These are phyloP conservation scores for Achaetomiella virescens DNA, from an alignment of 495 filamentous ascomycete genomes.

Conservation along the genomic window DNA sequence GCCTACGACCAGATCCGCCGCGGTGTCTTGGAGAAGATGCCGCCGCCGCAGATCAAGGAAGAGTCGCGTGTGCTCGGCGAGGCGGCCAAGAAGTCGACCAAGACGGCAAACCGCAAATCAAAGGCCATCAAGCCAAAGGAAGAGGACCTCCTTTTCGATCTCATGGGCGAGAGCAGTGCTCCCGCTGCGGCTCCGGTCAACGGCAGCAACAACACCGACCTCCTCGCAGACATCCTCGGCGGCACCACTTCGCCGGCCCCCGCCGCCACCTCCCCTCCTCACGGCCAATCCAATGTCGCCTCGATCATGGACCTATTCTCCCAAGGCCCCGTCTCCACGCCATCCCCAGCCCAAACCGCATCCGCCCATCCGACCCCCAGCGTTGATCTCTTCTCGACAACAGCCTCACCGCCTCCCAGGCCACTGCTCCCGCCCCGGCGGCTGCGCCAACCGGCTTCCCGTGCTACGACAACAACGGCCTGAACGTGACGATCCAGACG, in stretches of 20 bases:
- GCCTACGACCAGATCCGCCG: slow-evolving; percentile 77
- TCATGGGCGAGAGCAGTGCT: slow-evolving; percentile 73
- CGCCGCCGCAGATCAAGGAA: slow-evolving; percentile 91
- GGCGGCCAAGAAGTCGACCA: slow-evolving; percentile 71
- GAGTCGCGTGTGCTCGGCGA: slow-evolving; percentile 86
- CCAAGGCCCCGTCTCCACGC: slow-evolving; percentile 21
- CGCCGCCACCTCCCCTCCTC: slow-evolving; percentile 47
- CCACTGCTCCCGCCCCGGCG: slow-evolving; percentile 29
- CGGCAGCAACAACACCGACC: slow-evolving; percentile 69
- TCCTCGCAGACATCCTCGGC: slow-evolving; percentile 83
- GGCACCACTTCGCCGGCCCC: slow-evolving; percentile 49
- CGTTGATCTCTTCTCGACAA: slow-evolving; percentile 36
- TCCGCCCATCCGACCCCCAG: slow-evolving; percentile 37
- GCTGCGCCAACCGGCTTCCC: slow-evolving; percentile 50
- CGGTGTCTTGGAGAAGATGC: slow-evolving; percentile 96
- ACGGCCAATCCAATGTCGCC: slow-evolving; percentile 53
- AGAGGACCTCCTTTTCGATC: slow-evolving; percentile 83
- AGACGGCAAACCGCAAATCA: slow-evolving; percentile 64
- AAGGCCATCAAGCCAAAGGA: slow-evolving; percentile 77
- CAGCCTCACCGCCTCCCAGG: slow-evolving; percentile 43
- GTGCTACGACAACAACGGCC: slow-evolving; percentile 79
- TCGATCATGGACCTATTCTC: slow-evolving; percentile 88
- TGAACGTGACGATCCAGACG: slow-evolving; percentile 70
- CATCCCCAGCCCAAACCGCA: slow-evolving; percentile 26
- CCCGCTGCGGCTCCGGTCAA: slow-evolving; percentile 49